phyloP scores from a whole-genome alignment of 208 protist species.

The Acanthamoeba royreba region DNA sequence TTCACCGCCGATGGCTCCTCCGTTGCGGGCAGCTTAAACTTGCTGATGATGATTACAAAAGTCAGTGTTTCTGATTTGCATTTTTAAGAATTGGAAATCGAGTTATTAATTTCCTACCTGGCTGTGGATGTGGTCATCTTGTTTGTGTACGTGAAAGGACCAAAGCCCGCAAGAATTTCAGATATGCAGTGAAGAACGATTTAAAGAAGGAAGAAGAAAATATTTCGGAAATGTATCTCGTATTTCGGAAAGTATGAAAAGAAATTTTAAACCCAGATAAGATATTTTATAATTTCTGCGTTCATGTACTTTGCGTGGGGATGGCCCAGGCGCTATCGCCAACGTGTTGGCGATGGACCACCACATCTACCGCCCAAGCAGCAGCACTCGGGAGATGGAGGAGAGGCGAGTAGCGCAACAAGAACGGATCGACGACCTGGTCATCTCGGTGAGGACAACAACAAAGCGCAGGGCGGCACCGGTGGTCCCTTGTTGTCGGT shows the following conservation, averaged over 20 bases:
- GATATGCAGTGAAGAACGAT: no score
- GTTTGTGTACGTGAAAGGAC: no score
- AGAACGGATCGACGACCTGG: no score
- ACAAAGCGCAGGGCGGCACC: no score
- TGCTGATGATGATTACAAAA: background rate
- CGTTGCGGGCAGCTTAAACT: background rate
- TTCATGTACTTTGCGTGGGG: slow-evolving; percentile 21
- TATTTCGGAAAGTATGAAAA: background rate
- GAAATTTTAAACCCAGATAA: background rate
- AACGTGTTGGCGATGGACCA: background rate
- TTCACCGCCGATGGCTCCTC: background rate
- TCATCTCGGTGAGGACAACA: no score
- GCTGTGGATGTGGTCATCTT: background rate
- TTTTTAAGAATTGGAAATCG: background rate
- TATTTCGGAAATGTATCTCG: background rate
- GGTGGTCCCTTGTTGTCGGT: background rate
- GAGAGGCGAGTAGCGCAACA: no score
- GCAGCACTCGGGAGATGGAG: no score
- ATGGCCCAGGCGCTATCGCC: background rate
- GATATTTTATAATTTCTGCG: background rate
- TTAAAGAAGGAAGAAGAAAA: no score
- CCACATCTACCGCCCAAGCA: no score
- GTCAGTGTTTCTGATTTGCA: no score
- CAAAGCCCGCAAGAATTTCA: no score
- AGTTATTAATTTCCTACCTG: background rate